Conservation (phyloP, 2,329 filamentous ascomycete species). For the Colletotrichum tanaceti region DNA sequence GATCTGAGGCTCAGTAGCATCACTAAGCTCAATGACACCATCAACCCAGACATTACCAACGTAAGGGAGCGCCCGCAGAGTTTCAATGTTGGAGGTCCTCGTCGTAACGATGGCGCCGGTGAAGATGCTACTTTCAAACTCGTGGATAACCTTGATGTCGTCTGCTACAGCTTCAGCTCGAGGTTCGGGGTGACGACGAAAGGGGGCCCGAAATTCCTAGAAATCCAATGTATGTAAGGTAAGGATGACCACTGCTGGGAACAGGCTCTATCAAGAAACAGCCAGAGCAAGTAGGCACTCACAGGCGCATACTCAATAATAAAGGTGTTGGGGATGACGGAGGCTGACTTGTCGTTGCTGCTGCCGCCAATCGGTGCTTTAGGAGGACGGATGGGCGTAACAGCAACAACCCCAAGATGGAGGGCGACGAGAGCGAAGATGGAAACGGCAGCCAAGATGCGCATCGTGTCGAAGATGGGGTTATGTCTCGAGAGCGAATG, state of each 20-base stretch:
- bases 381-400: no score
- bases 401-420: constrained; percentile 30
- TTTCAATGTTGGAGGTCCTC: constrained; percentile 45
- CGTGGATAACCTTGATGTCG: constrained; percentile 43
- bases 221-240: constrained; percentile 9
- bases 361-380: constrained; percentile 12
- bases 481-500: constrained; percentile 11
- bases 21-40: constrained; percentile 39
- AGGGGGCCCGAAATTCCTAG: constrained; percentile 31
- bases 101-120: constrained; percentile 47
- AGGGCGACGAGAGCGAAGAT: constrained; percentile 34
- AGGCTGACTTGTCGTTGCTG: neutral
- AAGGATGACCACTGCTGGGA: constrained; percentile 21
- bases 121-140: constrained; percentile 46
- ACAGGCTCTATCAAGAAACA: constrained; percentile 13
- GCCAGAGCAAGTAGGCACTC: constrained; percentile 31
- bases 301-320: constrained; percentile 44
- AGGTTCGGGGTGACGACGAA: constrained; percentile 42
- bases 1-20: constrained; percentile 34
- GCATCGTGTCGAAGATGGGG: constrained; percentile 30
- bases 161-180: constrained; percentile 38
- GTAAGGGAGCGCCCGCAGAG: constrained; percentile 49
- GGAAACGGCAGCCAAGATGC: constrained; percentile 35
- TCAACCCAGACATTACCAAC: constrained; percentile 53
- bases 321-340: constrained; percentile 41